phyloP scores from a whole-genome alignment of 2,329 filamentous ascomycete species.

The Lecanicillium sp. region DNA sequence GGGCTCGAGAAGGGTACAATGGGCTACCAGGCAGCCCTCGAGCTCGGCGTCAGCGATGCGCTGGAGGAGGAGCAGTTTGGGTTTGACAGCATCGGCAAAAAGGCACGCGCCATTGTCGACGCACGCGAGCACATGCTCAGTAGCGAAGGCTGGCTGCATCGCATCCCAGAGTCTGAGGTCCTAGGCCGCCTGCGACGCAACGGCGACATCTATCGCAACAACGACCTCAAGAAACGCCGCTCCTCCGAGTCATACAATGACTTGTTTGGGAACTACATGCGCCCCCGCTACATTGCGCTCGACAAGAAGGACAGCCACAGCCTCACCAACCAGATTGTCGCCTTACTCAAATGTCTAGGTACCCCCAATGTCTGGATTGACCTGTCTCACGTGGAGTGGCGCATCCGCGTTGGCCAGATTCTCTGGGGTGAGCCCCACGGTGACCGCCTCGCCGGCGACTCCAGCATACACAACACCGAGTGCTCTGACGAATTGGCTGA shows the following conservation, averaged over 20 bases:
- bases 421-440: slow-evolving; percentile 55
- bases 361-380: slow-evolving; percentile 66
- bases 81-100: slow-evolving; percentile 49
- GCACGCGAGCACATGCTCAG: slow-evolving; percentile 52
- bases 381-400: slow-evolving; percentile 69
- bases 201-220: slow-evolving; percentile 48
- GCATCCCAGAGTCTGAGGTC: slow-evolving; percentile 51
- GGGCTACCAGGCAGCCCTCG: slow-evolving; percentile 62
- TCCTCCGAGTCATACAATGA: slow-evolving; percentile 56
- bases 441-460: slow-evolving; percentile 47
- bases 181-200: slow-evolving; percentile 54
- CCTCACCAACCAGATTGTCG: slow-evolving; percentile 63
- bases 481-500: slow-evolving; percentile 47
- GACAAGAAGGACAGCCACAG: slow-evolving; percentile 56
- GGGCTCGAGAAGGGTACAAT: slow-evolving; percentile 66
- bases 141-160: slow-evolving; percentile 46
- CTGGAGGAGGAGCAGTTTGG: slow-evolving; percentile 57
- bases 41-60: slow-evolving; percentile 58
- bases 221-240: slow-evolving; percentile 44
- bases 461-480: slow-evolving; percentile 44
- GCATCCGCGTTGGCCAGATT: slow-evolving; percentile 65
- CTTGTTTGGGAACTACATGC: slow-evolving; percentile 53
- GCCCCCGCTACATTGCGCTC: slow-evolving; percentile 49
- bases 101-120: slow-evolving; percentile 49
- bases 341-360: slow-evolving; percentile 59